These are phyloP conservation scores for Trichoderma pleuroti DNA, from an alignment of 2,329 filamentous ascomycete genomes.

Conservation along the genomic window DNA sequence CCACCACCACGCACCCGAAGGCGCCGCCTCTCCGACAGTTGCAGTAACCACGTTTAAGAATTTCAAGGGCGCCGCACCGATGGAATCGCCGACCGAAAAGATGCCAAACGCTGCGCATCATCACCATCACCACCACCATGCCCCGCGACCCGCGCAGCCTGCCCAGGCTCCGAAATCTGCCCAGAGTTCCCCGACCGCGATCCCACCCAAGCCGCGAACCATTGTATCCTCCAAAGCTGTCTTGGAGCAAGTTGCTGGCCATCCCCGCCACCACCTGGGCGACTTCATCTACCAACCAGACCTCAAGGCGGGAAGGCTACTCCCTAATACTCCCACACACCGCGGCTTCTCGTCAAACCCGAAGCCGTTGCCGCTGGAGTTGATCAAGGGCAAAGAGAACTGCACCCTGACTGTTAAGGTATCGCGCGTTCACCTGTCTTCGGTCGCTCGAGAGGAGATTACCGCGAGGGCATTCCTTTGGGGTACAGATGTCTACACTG, in stretches of 20 bases:
- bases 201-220: conserved; percentile 60
- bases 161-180: conserved; percentile 27
- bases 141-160: conserved; percentile 29
- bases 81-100: conserved; percentile 46
- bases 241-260: conserved; percentile 65
- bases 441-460: conserved; percentile 73
- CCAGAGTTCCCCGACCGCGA: conserved; percentile 26
- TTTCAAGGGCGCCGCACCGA: conserved; percentile 44
- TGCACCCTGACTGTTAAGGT: conserved; percentile 88
- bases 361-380: conserved; percentile 70
- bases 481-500: conserved; percentile 93
- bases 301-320: conserved; percentile 52
- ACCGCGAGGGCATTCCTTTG: conserved; percentile 77
- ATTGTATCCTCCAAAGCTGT: conserved; percentile 67
- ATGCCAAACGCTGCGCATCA: conserved; percentile 30
- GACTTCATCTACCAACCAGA: conserved; percentile 75
- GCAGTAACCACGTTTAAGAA: conserved; percentile 47
- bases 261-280: conserved; percentile 76
- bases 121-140: conserved; percentile 49
- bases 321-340: conserved; percentile 38
- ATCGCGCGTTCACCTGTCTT: conserved; percentile 70
- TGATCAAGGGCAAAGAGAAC: conserved; percentile 72
- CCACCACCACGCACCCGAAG: conserved; percentile 52
- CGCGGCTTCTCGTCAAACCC: conserved; percentile 55
- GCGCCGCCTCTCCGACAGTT: conserved; percentile 41